phyloP scores from a whole-genome alignment of 1,284 basidiomycete species.

The Leucoagaricus sp. region DNA sequence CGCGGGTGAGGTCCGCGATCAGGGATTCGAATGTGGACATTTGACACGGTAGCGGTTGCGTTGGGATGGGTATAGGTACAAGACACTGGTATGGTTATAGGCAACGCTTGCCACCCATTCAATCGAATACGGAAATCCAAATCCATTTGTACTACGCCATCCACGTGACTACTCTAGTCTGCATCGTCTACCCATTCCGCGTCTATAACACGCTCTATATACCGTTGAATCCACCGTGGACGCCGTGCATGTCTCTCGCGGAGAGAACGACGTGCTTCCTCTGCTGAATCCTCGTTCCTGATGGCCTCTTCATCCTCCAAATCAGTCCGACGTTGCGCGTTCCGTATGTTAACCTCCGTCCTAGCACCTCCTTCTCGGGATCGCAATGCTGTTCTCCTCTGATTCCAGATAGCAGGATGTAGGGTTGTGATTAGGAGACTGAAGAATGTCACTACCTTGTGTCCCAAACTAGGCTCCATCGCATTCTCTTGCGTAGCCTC shows the following conservation, averaged over 20 bases:
- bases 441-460: constrained; percentile 57
- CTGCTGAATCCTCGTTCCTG: constrained; percentile 29
- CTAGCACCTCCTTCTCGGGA: constrained; percentile 67
- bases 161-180: constrained; percentile 34
- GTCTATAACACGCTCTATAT: constrained; percentile 62
- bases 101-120: not conserved
- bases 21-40: constrained; percentile 80
- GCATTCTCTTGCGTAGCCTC: constrained; percentile 31
- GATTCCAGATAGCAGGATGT: constrained; percentile 77
- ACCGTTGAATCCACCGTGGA: constrained; percentile 63
- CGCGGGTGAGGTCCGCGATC: constrained; percentile 85
- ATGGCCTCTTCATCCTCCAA: constrained; percentile 34
- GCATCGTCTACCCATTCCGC: constrained; percentile 74
- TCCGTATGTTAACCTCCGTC: constrained; percentile 61
- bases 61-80: constrained; percentile 13
- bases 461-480: constrained; percentile 45
- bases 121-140: constrained; percentile 12
- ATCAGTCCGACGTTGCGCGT: constrained; percentile 30
- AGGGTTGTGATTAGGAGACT: constrained; percentile 61
- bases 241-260: constrained; percentile 50
- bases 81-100: not conserved
- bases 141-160: not conserved
- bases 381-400: constrained; percentile 58
- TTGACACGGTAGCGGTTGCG: not conserved
- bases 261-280: constrained; percentile 42